Conservation (phyloP, 257 asterid genomes). For the Nicotiana paniculata region DNA sequence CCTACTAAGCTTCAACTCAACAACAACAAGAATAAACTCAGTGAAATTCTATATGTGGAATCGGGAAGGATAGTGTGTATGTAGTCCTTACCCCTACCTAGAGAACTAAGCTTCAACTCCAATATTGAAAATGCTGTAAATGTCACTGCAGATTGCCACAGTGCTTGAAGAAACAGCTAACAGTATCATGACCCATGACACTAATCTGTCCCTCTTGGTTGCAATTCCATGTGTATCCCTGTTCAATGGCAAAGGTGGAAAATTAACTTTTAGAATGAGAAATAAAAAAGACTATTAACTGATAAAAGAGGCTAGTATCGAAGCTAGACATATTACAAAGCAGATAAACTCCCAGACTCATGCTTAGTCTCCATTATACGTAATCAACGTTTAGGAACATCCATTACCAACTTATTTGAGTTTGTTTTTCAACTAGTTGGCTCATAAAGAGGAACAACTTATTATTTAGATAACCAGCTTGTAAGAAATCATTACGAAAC, state of each 20-base stretch:
- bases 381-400: neutral
- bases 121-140: slow-evolving; percentile 49
- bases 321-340: neutral
- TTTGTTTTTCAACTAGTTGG: neutral
- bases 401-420: neutral
- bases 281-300: too few relatives aligned
- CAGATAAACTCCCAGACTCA: too few relatives aligned
- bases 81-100: too few relatives aligned
- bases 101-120: slow-evolving; percentile 20
- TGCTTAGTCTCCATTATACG: neutral
- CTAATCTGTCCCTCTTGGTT: slow-evolving; percentile 49
- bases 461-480: neutral
- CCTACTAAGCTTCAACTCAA: slow-evolving; percentile 19
- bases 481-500: neutral
- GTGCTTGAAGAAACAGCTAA: slow-evolving; percentile 75
- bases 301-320: neutral
- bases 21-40: too few relatives aligned
- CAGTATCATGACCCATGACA: slow-evolving; percentile 70
- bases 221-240: slow-evolving; percentile 74
- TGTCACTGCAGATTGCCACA: slow-evolving; percentile 83
- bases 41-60: too few relatives aligned
- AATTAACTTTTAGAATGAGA: neutral
- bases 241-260: slow-evolving; percentile 1
- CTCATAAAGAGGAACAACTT: neutral
- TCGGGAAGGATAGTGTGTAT: too few relatives aligned